phyloP scores from a whole-genome alignment of 345 rosid species.

The Gynandropsis gynandra region DNA sequence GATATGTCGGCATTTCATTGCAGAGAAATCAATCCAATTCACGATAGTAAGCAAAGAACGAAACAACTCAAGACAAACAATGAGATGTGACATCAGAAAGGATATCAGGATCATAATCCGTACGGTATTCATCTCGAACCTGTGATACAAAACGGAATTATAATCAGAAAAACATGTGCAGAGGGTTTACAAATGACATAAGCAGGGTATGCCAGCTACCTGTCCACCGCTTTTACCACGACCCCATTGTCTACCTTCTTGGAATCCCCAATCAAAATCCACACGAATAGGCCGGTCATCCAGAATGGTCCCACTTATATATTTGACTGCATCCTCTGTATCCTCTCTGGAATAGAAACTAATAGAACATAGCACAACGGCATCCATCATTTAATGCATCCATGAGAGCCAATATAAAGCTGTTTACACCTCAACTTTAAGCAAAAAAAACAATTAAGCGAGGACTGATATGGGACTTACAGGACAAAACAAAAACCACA shows the following conservation, averaged over 20 bases:
- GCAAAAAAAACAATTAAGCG: neutral
- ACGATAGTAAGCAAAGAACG: neutral
- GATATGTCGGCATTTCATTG: neutral
- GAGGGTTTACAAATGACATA: neutral
- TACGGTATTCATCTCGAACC: conserved; percentile 99
- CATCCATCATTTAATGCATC: neutral
- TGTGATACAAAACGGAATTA: conserved; percentile 24
- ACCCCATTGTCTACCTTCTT: conserved; percentile 99
- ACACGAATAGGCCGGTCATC: conserved; percentile 98
- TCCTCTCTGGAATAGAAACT: conserved; percentile 97
- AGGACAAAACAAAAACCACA: conserved; percentile 92
- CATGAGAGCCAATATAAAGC: neutral
- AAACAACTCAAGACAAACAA: neutral
- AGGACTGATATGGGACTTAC: conserved; percentile 36
- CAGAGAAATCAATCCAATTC: conserved; percentile 1
- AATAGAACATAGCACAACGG: conserved; percentile 7
- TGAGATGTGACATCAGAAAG: conserved; percentile 31
- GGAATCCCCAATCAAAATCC: conserved; percentile 98
- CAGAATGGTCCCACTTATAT: conserved; percentile 89
- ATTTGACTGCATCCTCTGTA: conserved; percentile 91
- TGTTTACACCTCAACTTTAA: neutral
- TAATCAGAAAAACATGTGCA: neutral
- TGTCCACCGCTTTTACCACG: conserved; percentile 99
- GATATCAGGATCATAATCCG: conserved; percentile 99
- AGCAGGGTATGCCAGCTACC: conserved; percentile 26